Evolutionary conservation across 805 yeast genomes (phyloP), one percentile per base, ranked within the genome.

Genomic region (Kodamaea lidongshanica): DNA sequence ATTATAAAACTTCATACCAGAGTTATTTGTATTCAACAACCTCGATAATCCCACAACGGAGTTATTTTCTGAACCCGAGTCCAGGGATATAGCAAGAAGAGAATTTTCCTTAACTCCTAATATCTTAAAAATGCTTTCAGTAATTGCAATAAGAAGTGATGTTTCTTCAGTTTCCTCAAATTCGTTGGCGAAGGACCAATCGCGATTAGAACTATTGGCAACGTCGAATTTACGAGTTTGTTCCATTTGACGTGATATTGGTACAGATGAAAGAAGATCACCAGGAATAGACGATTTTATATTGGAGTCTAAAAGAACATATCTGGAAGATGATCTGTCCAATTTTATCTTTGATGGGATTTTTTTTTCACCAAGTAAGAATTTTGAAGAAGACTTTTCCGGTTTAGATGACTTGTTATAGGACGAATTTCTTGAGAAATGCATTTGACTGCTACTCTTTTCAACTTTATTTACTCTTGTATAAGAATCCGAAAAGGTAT

Each of bases 221-320:
- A n/a, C n/a, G n/a, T n/a, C n/a, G n/a, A n/a, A n/a, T n/a, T n/a
- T n/a, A n/a, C n/a, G n/a, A n/a, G n/a, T n/a, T n/a, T n/a, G n/a
- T n/a, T n/a, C n/a, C n/a, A n/a, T 46, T 34, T 46, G 50, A 31
- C 79, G 58, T 2, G 79, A 67, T 6, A 82, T 51, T 1, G 94
- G 92, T 1, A 79, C 95, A 32, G 80, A 82, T 0, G 95, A 81
- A 7, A 87, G 56, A 30, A 87, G 61, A 49, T 86, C 95, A 16
- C 95, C 95, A 0, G 95, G 95, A 45, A 81, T 85, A 11, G 77
- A 60, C 4, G 72, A 56, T 31, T 71, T 60, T 4, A 50, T 68
- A 28, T 78, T 59, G 2, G 82, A 66, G 15, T 69, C 72, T 19
- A 80, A 55, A 4, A 59, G 47, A 12, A 64, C 70, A 25, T 61